phyloP scores from a whole-genome alignment of 169 alveolate species.

The Sarcocystis neurona region DNA sequence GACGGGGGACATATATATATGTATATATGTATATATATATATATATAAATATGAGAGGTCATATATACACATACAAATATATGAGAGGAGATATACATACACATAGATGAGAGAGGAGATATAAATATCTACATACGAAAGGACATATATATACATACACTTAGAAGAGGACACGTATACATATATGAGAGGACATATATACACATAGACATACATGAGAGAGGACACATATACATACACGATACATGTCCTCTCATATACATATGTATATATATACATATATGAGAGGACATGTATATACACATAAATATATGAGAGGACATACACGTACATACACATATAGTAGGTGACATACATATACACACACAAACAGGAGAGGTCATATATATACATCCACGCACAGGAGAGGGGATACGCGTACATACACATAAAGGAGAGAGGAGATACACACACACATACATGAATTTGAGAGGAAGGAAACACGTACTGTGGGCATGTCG shows the following conservation, averaged over 20 bases:
- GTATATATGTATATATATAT: no score
- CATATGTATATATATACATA: not conserved
- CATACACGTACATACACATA: not conserved
- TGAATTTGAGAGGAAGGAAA: not conserved
- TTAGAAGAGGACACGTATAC: not conserved
- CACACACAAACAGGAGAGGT: not conserved
- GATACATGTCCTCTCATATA: not conserved
- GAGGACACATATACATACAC: not conserved
- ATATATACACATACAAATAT: no score
- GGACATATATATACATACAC: no score
- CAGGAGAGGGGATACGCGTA: not conserved
- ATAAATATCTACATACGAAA: not conserved
- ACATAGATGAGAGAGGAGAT: not conserved
- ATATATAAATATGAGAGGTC: not conserved
- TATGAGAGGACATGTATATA: not conserved
- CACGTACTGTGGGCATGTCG: conserved; percentile 62
- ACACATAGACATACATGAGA: not conserved
- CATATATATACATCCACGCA: not conserved
- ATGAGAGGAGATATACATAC: not conserved
- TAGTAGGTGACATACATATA: not conserved
- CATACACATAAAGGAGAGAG: not conserved
- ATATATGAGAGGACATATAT: not conserved
- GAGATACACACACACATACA: not conserved
- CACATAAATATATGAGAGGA: not conserved
- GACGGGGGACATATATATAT: not conserved